Conservation (phyloP, 352 stramenopile species). For the Globisporangium nodosum region DNA sequence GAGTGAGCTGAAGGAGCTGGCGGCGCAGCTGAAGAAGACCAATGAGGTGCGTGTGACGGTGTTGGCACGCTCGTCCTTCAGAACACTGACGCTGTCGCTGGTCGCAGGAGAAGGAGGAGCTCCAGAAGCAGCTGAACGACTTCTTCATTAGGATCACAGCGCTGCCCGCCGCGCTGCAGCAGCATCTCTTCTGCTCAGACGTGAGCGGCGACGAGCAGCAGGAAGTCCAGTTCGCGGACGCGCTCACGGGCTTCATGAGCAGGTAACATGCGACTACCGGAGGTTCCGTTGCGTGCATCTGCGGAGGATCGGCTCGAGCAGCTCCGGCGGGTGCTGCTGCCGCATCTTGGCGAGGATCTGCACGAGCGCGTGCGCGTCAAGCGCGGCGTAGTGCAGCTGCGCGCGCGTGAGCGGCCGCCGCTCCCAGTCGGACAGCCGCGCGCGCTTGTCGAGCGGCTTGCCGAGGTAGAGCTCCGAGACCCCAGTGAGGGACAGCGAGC, state of each 20-base stretch:
- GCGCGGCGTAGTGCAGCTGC: conserved; percentile 64
- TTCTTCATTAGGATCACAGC: conserved; percentile 74
- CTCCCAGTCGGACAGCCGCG: conserved; percentile 75
- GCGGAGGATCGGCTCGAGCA: conserved; percentile 22
- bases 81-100: background rate
- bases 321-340: conserved; percentile 21
- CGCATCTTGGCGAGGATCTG: conserved; percentile 55
- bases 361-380: conserved; percentile 67
- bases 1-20: conserved; percentile 47
- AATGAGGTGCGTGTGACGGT: conserved; percentile 38
- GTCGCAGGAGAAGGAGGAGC: conserved; percentile 65
- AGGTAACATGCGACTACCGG: conserved; percentile 26
- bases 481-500: conserved; percentile 37
- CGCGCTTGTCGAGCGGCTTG: conserved; percentile 65
- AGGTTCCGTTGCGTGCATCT: conserved; percentile 39
- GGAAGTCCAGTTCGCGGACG: conserved; percentile 60
- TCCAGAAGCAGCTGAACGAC: conserved; percentile 75
- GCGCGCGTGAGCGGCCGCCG: conserved; percentile 54
- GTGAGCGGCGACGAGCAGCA: conserved; percentile 16
- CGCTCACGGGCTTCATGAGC: conserved; percentile 73
- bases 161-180: conserved; percentile 57
- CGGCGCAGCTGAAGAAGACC: conserved; percentile 49
- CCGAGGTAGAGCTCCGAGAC: conserved; percentile 50
- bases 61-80: background rate
- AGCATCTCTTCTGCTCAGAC: conserved; percentile 59